Conservation (phyloP, 495 filamentous ascomycete genomes). For the Lasiosphaeria ovina region DNA sequence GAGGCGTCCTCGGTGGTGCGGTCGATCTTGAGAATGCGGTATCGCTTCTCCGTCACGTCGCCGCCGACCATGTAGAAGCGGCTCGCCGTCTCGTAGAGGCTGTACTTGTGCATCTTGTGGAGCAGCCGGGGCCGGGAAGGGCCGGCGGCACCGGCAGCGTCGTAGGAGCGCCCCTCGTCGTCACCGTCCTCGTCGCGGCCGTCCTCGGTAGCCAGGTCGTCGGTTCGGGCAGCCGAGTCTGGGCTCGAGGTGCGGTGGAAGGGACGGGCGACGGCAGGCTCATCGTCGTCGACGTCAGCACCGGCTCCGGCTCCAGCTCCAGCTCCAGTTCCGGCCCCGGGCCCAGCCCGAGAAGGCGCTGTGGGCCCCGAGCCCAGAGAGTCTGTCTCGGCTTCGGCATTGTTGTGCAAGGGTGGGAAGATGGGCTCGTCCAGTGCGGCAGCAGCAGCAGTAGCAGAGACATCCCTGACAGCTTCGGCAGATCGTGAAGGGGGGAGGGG, state of each 20-base stretch:
- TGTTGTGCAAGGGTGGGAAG: slow-evolving; percentile 46
- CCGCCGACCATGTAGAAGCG: slow-evolving; percentile 92
- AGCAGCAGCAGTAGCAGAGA: neutral
- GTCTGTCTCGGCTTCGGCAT: slow-evolving; percentile 35
- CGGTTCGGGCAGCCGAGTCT: slow-evolving; percentile 37
- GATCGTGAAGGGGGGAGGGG: slow-evolving; percentile 3
- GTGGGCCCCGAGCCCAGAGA: neutral
- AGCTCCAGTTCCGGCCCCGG: slow-evolving; percentile 15
- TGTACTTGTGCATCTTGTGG: slow-evolving; percentile 92
- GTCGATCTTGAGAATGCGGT: slow-evolving; percentile 91
- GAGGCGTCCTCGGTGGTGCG: slow-evolving; percentile 73
- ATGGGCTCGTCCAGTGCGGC: slow-evolving; percentile 20
- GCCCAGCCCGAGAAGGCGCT: neutral
- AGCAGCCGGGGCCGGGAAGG: slow-evolving; percentile 47
- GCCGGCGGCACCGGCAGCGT: slow-evolving; percentile 12
- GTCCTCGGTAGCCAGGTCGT: neutral
- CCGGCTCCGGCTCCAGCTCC: slow-evolving; percentile 28
- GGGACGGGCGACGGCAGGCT: slow-evolving; percentile 59
- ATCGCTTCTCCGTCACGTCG: slow-evolving; percentile 82
- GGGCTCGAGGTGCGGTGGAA: slow-evolving; percentile 63
- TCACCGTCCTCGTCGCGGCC: slow-evolving; percentile 37
- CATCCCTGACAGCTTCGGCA: slow-evolving; percentile 5
- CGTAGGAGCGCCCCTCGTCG: slow-evolving; percentile 41
- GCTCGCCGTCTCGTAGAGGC: slow-evolving; percentile 88
- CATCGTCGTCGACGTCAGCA: slow-evolving; percentile 61